Percentiles rank a stretch among this genome's conserved stretches.
These are phyloP conservation scores for Citropsis articulata DNA, from an alignment of 345 rosid species.

Conservation along the genomic window DNA sequence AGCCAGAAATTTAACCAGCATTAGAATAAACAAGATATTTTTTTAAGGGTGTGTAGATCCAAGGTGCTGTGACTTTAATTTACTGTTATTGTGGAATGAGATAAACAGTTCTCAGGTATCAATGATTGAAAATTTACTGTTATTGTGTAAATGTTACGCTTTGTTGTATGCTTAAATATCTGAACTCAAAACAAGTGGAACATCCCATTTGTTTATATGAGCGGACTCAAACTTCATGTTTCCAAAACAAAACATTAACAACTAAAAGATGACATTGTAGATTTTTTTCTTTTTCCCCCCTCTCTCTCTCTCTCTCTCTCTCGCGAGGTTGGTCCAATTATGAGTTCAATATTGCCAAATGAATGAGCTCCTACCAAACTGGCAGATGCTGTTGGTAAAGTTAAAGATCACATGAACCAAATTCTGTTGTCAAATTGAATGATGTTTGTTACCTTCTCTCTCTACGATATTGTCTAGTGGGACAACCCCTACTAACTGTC, in stretches of 20 bases:
- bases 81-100: too few species aligned
- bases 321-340: neutral
- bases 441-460: slow-evolving; percentile 4
- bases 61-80: neutral
- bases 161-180: too few species aligned
- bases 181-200: neutral
- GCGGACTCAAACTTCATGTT: too few species aligned
- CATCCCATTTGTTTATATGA: neutral
- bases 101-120: too few species aligned
- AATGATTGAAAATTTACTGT: too few species aligned
- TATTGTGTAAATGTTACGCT: too few species aligned
- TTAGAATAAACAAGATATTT: neutral
- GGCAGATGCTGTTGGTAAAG: slow-evolving; percentile 19
- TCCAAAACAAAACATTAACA: neutral
- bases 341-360: neutral
- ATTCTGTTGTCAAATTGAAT: slow-evolving; percentile 24
- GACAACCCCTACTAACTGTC: slow-evolving; percentile 3
- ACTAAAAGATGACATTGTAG: neutral
- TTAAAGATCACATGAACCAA: slow-evolving; percentile 5
- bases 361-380: slow-evolving; percentile 22
- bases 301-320: too few species aligned
- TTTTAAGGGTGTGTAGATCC: neutral
- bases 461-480: slow-evolving; percentile 24
- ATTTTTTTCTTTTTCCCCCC: neutral
- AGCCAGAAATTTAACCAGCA: neutral